These are phyloP conservation scores for Suhomyces tanzawaensis DNA, from an alignment of 805 yeast species.

Conservation along the genomic window DNA sequence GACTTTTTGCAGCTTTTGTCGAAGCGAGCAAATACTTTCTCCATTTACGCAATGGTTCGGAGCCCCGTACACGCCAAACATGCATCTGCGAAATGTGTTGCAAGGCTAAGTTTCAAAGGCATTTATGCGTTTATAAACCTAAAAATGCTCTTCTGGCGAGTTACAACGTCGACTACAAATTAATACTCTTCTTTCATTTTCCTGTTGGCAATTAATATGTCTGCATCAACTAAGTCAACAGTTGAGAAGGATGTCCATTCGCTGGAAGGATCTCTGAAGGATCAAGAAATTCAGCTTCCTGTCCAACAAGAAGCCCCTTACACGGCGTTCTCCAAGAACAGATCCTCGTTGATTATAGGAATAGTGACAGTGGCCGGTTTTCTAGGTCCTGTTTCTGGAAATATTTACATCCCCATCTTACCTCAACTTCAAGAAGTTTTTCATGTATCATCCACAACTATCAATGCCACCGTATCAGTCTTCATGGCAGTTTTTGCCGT, in stretches of 20 bases:
- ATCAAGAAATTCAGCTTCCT: background rate
- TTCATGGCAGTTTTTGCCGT: constrained; percentile 57
- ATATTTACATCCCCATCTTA: constrained; percentile 54
- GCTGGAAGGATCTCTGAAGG: background rate
- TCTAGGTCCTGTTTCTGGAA: constrained; percentile 56
- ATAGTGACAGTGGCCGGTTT: constrained; percentile 50
- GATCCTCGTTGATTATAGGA: constrained; percentile 31
- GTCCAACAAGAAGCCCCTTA: constrained; percentile 12
- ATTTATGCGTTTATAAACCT: too few relatives aligned
- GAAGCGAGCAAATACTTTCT: background rate
- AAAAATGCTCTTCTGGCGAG: too few relatives aligned
- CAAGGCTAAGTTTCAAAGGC: background rate
- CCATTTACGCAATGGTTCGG: background rate
- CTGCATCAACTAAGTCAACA: too few relatives aligned
- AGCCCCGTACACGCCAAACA: background rate
- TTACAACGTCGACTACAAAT: too few relatives aligned
- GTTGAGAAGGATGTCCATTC: background rate
- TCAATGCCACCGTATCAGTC: constrained; percentile 56
- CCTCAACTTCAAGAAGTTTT: constrained; percentile 45
- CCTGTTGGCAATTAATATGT: too few relatives aligned
- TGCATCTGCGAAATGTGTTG: background rate
- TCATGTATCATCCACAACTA: constrained; percentile 37
- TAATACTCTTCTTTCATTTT: too few relatives aligned
- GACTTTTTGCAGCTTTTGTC: background rate
- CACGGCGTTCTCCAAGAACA: constrained; percentile 32